phyloP scores from a whole-genome alignment of 345 rosid genomes.

The Populus nigra region DNA sequence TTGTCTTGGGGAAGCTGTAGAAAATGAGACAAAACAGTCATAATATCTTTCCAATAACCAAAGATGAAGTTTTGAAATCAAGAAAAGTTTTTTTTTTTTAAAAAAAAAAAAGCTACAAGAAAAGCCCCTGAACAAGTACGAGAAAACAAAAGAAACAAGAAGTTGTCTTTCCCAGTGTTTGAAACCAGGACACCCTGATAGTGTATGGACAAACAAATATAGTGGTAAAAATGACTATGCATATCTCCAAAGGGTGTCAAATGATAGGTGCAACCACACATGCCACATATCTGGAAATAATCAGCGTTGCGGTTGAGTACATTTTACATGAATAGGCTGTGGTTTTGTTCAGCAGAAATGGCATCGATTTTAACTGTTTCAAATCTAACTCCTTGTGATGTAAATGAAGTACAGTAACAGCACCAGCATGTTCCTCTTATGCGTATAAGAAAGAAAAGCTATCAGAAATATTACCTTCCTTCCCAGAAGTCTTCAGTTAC shows the following conservation, averaged over 20 bases:
- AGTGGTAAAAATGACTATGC: neutral
- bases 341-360: neutral
- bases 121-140: neutral
- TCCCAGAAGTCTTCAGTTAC: conserved; percentile 82
- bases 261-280: neutral
- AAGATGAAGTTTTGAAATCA: neutral
- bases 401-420: neutral
- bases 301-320: neutral
- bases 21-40: conserved; percentile 2
- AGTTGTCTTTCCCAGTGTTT: neutral
- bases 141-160: neutral
- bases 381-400: neutral
- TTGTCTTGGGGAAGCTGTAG: conserved; percentile 80
- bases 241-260: neutral
- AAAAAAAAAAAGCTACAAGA: neutral
- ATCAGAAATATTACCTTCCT: conserved; percentile 58
- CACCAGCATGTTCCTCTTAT: neutral
- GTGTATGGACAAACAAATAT: too few species aligned
- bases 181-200: neutral
- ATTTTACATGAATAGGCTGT: neutral
- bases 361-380: neutral
- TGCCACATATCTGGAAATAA: neutral
- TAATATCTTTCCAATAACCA: neutral
- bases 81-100: too few species aligned
- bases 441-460: neutral